These are phyloP conservation scores for Inga oerstediana DNA, from an alignment of 306 rosid species.

Conservation along the genomic window DNA sequence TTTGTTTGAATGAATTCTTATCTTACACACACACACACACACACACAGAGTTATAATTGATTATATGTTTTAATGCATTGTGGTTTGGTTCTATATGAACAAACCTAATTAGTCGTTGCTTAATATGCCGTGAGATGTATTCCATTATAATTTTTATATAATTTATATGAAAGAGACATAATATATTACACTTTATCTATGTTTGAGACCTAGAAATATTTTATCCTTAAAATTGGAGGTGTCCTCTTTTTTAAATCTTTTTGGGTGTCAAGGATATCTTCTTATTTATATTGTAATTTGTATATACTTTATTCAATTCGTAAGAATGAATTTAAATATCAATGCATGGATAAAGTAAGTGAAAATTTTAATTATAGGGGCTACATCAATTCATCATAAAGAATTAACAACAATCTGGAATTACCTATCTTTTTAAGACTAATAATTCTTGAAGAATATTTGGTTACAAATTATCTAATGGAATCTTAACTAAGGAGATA, in stretches of 20 bases:
- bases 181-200: background rate
- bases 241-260: background rate
- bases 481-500: background rate
- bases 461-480: background rate
- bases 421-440: background rate
- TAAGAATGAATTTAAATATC: background rate
- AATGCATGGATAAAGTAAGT: background rate
- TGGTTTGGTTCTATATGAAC: background rate
- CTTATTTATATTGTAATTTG: too few species aligned
- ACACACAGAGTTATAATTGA: background rate
- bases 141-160: background rate
- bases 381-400: background rate
- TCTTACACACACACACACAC: background rate
- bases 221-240: background rate
- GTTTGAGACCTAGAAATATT: background rate
- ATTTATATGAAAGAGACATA: slow-evolving; percentile 1
- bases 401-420: background rate
- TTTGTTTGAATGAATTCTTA: background rate
- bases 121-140: slow-evolving; percentile 6
- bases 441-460: background rate
- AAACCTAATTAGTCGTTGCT: background rate
- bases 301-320: background rate
- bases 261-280: background rate
- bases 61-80: background rate
- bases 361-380: background rate